Evolutionary conservation across 1,284 basidiomycete species (phyloP).

Genomic region (Sanghuangporus weigelae): DNA sequence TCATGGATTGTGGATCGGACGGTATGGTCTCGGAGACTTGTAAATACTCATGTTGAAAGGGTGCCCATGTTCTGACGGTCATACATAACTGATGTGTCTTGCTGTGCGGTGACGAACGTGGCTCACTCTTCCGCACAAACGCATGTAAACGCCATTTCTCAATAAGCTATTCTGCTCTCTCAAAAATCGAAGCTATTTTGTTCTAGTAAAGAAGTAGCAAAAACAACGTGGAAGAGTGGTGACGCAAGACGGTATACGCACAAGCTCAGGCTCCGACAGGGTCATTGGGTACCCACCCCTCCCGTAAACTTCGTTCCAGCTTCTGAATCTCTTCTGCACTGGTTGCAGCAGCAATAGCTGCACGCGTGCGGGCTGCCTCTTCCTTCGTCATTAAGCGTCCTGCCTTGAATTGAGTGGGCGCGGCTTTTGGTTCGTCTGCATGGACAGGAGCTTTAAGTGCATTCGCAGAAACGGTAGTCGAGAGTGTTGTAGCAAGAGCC

Average conservation of each 20-base stretch:
- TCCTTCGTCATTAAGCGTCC: conserved; percentile 89
- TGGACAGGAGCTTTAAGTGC: conserved; percentile 53
- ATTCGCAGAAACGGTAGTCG: conserved; percentile 64
- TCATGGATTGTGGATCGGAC: conserved; percentile 71
- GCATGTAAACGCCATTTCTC: background rate
- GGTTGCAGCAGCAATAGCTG: conserved; percentile 85
- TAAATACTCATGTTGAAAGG: background rate
- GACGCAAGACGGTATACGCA: conserved; percentile 8
- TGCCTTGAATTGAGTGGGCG: conserved; percentile 52
- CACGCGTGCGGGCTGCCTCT: conserved; percentile 85
- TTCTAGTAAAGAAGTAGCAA: conserved; percentile 9
- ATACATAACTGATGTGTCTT: background rate
- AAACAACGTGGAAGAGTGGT: conserved; percentile 18
- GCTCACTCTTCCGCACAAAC: background rate
- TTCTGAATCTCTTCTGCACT: conserved; percentile 89
- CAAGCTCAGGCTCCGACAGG: conserved; percentile 59
- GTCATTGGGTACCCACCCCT: conserved; percentile 79
- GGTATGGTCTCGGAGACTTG: conserved; percentile 34
- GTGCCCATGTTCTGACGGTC: background rate
- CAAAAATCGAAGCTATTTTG: conserved; percentile 18
- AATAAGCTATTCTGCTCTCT: background rate
- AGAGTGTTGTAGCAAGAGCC: conserved; percentile 74
- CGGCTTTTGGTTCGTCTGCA: conserved; percentile 66
- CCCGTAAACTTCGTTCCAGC: conserved; percentile 82
- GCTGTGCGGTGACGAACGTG: background rate